phyloP scores from a whole-genome alignment of 306 rosid species.

The Dryas octopetala region DNA sequence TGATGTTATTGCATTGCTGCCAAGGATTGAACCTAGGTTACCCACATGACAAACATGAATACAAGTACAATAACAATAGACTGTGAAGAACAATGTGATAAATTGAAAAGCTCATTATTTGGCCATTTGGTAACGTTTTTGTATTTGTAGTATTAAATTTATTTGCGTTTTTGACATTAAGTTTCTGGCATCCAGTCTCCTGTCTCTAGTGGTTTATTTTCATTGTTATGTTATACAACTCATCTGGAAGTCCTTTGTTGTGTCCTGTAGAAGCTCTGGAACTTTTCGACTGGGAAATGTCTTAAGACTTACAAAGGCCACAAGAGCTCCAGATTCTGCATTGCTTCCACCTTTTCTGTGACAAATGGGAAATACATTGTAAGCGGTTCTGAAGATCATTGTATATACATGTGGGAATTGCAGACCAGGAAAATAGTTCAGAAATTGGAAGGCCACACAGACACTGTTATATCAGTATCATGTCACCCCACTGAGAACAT shows the following conservation, averaged over 20 bases:
- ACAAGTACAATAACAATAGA: background rate
- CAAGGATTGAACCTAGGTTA: too few species aligned
- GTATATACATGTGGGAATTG: slow-evolving; percentile 84
- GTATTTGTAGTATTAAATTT: background rate
- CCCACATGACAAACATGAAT: background rate
- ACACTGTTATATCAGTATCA: slow-evolving; percentile 81
- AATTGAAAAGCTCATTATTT: background rate
- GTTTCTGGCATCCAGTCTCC: background rate
- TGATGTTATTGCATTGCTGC: background rate
- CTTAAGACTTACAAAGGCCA: slow-evolving; percentile 86
- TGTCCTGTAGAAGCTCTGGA: slow-evolving; percentile 81
- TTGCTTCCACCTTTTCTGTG: slow-evolving; percentile 73
- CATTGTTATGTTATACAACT: slow-evolving; percentile 3
- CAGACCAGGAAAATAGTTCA: slow-evolving; percentile 76
- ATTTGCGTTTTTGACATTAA: background rate
- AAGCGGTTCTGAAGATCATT: slow-evolving; percentile 87
- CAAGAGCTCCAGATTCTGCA: slow-evolving; percentile 78
- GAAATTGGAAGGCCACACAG: slow-evolving; percentile 93
- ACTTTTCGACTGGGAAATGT: slow-evolving; percentile 86
- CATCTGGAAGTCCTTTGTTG: slow-evolving; percentile 11
- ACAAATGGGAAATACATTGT: slow-evolving; percentile 88
- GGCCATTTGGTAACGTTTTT: background rate
- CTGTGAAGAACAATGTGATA: background rate
- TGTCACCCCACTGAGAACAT: slow-evolving; percentile 88
- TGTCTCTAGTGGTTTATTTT: background rate